Base-by-base conservation (phyloP, 768 basidiomycete genomes). In the Dentipellis sp. region DNA sequence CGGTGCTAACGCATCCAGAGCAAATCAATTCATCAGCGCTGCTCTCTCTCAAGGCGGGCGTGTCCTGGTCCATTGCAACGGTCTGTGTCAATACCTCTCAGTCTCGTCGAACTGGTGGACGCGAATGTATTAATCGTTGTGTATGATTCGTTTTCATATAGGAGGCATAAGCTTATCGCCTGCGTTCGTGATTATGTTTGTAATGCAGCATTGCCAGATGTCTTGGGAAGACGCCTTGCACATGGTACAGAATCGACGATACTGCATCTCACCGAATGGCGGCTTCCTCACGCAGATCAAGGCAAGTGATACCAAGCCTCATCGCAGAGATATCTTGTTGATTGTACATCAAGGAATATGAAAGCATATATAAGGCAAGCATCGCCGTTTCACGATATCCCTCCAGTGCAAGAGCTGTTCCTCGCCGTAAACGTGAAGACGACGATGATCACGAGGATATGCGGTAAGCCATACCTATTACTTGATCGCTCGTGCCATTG, bases 201-300 rank as follows among this genome's bases (percentile, higher is more conserved):
- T 90, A 38, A 94, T 94, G 91, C 86, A 89, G 57, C 80, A 86
- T 63, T 83, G 83, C 67, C 80, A 82, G 29, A 71, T 92, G 29
- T 83, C 83, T 39, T 93, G 88, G 86, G 91, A 93, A 72, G 90
- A 94, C 55, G 91, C 91, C 0, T 74, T 94, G 50, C 90, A 91
- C 64, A 71, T 88, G 65, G 91, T 94, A 3, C 91, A 94, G 68
- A 93, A 93, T 61, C 78, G 92, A 49, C 80, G 93, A 47, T 97
- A 95, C 64, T 97, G 93, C 69, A 94, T 94, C 59, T 91, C 90
- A 1, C 94, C 92, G 10, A 93, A 95, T 63, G 84, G 86, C 12
- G 93, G 91, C 3, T 97, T 97, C 70, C 68, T 94, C 63, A 90
- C 88, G 10, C 93, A 95, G 68, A 86, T 95, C 66, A 94, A 95